Conservation (phyloP, 75 land plant genomes). For the Adiantum capillusveneris region DNA sequence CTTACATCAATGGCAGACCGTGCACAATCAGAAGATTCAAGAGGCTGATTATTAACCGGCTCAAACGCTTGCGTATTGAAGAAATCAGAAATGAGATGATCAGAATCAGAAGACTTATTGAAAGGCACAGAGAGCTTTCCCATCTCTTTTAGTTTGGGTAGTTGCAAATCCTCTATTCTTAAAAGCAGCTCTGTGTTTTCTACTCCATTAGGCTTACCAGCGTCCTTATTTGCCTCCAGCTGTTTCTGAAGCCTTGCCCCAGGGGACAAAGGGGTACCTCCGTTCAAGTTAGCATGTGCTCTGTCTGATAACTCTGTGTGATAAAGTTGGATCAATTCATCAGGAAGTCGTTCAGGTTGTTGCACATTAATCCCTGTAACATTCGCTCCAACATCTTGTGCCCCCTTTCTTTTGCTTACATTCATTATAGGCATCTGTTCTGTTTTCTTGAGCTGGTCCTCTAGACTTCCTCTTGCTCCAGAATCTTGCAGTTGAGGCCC, state of each 20-base stretch:
- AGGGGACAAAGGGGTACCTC: neutral
- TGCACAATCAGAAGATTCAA: no score
- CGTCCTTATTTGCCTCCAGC: neutral
- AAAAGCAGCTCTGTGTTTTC: neutral
- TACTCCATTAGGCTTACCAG: neutral
- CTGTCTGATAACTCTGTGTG: neutral
- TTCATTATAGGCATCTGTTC: neutral
- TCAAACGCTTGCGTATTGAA: no score
- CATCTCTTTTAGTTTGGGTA: neutral
- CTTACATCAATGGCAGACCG: no score
- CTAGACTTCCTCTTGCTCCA: no score
- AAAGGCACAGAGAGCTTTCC: neutral
- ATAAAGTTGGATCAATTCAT: neutral
- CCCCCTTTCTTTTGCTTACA: neutral
- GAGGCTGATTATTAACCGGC: no score
- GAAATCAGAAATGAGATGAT: neutral
- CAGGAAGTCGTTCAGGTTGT: neutral
- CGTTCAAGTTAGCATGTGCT: neutral
- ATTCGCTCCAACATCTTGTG: neutral
- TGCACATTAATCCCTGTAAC: neutral
- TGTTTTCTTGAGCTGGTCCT: neutral
- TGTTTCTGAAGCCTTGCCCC: neutral
- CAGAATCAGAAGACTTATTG: neutral
- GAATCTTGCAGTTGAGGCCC: neutral
- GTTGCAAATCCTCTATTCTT: neutral